Base-by-base conservation (phyloP, 257 asterid genomes). In the Ajuga chamaepitys region DNA sequence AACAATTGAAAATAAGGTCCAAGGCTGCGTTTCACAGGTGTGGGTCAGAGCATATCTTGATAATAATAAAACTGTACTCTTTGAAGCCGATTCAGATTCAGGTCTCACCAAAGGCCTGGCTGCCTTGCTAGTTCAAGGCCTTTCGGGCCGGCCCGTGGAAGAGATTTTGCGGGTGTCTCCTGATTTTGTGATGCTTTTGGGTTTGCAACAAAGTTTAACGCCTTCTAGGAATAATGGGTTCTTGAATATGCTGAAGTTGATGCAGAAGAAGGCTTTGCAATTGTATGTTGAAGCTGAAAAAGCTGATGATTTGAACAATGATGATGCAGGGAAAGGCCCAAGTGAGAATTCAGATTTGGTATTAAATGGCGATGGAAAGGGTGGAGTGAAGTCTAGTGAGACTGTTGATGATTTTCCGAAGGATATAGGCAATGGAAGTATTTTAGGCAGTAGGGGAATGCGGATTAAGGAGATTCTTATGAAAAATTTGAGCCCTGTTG, bases 21-120 rank as follows among this genome's bases (percentile, higher is more conserved):
- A 83, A 61, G 94, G 94, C 34, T 87, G 95, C 57, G 89, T 85
- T 71, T 83, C 97, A n/a, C 95, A 85, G 86, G 97, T 85, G 13
- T 90, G 97, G 91, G 89, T 90, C 44, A 74, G 90, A 71, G 89
- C 95, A 0, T 83, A 75, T 21, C 70, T 87, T 48, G 92, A 87
- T 44, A 16, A 46, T 3, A 82, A 85, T 70, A 87, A 77, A 72
- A 85, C 80, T 61, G 91, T 85, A 0, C 11, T 85, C 58, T 87
- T 85, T 74, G 95, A 89, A 71, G 95, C 95, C 0, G 95, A 89
- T 83, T 87, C 97, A 25, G 96, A 89, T 62, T 84, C 95, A 5
- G 72, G 79, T 7, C 85, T 89, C 25, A 89, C 97, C 3, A 89
- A 85, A 78, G 95, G 95, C 8, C 80, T 90, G 2, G 95, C 95